Evolutionary conservation across 108 stramenopile species (phyloP), one percentile per base, ranked within the genome.

Genomic region (Conticribra guillardii): DNA sequence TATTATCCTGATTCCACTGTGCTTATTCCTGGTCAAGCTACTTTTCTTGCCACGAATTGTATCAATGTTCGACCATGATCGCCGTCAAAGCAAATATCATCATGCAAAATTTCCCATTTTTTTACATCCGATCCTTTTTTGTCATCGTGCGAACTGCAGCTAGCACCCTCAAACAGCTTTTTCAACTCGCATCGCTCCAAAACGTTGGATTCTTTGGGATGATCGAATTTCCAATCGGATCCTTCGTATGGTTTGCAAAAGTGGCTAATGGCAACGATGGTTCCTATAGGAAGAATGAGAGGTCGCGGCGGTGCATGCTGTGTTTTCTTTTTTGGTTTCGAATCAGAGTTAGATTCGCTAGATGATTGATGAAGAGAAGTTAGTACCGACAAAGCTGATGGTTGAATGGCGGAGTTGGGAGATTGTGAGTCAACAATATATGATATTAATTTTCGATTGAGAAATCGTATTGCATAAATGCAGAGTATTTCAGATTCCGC

Each of bases 31-130:
- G 27, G n/a, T 69, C 37, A 77, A 16, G 68, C 67, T 1, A 79
- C 28, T 58, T 81, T 83, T 59, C 55, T 67, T 21, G 88, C 92
- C 32, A 89, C 79, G 71, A 93, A 93, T 33, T 93, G 87, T 60
- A 93, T 83, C 84, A 93, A 67, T 0, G 88, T 84, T 30, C 92
- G 67, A 3, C 92, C 92, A 66, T 91, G 89, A 80, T 93, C 92
- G 8, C 86, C 84, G 69, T 93, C 92, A 27, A 67, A 4, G 31
- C 70, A 76, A 63, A 91, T 80, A 18, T 85, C 77, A 64, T 94
- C 85, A 14, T 84, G 79, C 8, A 86, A 54, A 70, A 91, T 87
- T 32, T 81, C 32, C 89, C 89, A 94, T 52, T 48, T 63, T 30
- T 21, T 28, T 18, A 41, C 11, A 41, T 41, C 37, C 37, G 11